Evolutionary conservation across 768 basidiomycete species (phyloP), one percentile per base, ranked within the genome.

Genomic region (Leccinum longicurvipes): DNA sequence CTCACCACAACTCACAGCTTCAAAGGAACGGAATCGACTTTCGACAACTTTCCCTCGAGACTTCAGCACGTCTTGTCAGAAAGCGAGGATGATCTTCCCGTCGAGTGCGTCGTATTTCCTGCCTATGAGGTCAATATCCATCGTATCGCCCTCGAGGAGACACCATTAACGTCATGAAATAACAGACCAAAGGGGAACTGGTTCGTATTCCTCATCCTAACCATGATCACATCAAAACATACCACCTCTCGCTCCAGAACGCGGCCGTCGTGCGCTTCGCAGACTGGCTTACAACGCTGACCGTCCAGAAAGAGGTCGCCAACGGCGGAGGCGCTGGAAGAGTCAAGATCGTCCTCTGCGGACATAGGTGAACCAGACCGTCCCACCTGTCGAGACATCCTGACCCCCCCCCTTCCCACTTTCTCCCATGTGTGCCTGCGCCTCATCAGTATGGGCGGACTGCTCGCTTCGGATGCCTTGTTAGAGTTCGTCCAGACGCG

Each of bases 211-310:
- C 32, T 45, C 31, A 41, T n/a, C 19, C 28, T 36, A 42, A 25
- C 21, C 15, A 3, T 46, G 25, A 14, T 53, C 28, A 49, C 34
- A 28, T 47, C 52, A 46, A 59, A n/a, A 9, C 44, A 29, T 19
- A 51, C 28, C 45, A 21, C n/a, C 11, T 44, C 42, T 44, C 51
- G 34, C 51, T 49, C 27, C 59, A 94, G 92, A 82, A 79, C 46
- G 85, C 85, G 66, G 92, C 94, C 14, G 88, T 93, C 3, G 81
- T 87, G 28, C 82, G 83, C 8, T 95, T 97, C 70, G 84, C 91
- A 8, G 93, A 96, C 66, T 97, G 94, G 95, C 81, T 97, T 42
- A 89, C 91, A 1, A 88, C 84, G n/a, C 73, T 91, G 21, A 91
- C 89, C 5, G 88, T 96, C n/a, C 82, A 91, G 67, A 82, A 81